Conservation (phyloP, 371 early-diverging fungal genomes). For the Syncephalastrum contaminatum region DNA sequence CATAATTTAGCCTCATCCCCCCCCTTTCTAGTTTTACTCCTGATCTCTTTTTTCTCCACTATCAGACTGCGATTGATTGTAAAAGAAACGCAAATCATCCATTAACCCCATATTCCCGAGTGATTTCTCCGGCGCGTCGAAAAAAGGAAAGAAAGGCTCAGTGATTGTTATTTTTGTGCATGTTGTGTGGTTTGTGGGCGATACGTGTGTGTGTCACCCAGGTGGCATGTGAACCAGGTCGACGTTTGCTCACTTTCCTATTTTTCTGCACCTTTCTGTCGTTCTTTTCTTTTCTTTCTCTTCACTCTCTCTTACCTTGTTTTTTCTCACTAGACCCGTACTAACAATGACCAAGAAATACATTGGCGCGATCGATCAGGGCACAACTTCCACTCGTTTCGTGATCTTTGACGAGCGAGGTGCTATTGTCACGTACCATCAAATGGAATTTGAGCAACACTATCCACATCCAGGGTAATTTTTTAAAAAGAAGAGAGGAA, state of each 20-base stretch:
- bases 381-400: slow-evolving; percentile 92
- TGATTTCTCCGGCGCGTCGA: background rate
- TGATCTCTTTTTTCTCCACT: too few species aligned
- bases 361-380: slow-evolving; percentile 93
- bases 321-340: slow-evolving; percentile 12
- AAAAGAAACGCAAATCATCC: too few species aligned
- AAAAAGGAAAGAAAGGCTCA: too few species aligned
- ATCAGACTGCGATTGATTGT: too few species aligned
- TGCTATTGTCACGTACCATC: slow-evolving; percentile 73
- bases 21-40: too few species aligned
- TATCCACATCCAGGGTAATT: slow-evolving; percentile 80
- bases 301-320: slow-evolving; percentile 6
- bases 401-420: slow-evolving; percentile 88
- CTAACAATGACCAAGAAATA: too few species aligned
- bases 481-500: background rate
- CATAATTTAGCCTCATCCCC: too few species aligned
- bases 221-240: background rate
- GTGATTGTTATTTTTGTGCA: background rate
- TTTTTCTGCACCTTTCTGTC: slow-evolving; percentile 6
- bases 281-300: slow-evolving; percentile 5
- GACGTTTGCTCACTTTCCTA: background rate
- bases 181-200: background rate
- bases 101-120: background rate
- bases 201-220: too few species aligned
- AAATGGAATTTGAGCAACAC: slow-evolving; percentile 81